Evolutionary conservation across 139 green algal genomes (phyloP), one percentile per base, ranked within the genome.

Genomic region (Cymbomonas tetramitiformis): DNA sequence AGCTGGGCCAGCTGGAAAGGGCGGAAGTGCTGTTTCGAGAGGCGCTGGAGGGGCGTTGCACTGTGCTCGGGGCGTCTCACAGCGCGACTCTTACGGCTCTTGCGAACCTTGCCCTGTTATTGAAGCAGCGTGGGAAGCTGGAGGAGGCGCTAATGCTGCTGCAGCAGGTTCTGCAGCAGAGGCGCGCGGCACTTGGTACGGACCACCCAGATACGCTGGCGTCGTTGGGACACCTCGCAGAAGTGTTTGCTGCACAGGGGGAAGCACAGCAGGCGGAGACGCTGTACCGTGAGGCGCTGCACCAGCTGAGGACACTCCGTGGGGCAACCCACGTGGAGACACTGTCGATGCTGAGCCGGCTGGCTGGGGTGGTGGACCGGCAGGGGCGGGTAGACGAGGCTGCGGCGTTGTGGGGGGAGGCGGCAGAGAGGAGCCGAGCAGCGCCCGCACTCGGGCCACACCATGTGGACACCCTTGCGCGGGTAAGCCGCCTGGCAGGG

Each of bases 171-270:
- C n/a, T 58, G n/a, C 15, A 21, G 30, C 44, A 47, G n/a, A 33
- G 46, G n/a, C 15, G 26, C 31, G 32, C 30, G 9, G 51, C 51
- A 4, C 51, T 58, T 21, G 51, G 51, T 12, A 9, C 6, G 9
- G 30, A 7, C 25, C 30, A 46, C 18, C 51, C 51, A 6, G 46
- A 46, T 33, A 23, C 51, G 6, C 25, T 26, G 15, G 51, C 54
- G 23, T 64, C 43, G 30, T 43, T 64, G 26, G 46, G 55, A 26
- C 54, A 54, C 41, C 41, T 64, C 40, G 56, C 56, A 9, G 50
- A 51, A 9, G 38, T 36, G 23, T 7, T 49, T 5, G 38, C 38
- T 23, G 53, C 49, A 19, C 31, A 33, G 12, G 32, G 53, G 5
- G 38, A 23, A 8, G 15, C 38, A 25, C 19, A 48, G 4, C 38